Conservation (phyloP, 768 basidiomycete genomes). For the Punctularia strigosozonata region DNA sequence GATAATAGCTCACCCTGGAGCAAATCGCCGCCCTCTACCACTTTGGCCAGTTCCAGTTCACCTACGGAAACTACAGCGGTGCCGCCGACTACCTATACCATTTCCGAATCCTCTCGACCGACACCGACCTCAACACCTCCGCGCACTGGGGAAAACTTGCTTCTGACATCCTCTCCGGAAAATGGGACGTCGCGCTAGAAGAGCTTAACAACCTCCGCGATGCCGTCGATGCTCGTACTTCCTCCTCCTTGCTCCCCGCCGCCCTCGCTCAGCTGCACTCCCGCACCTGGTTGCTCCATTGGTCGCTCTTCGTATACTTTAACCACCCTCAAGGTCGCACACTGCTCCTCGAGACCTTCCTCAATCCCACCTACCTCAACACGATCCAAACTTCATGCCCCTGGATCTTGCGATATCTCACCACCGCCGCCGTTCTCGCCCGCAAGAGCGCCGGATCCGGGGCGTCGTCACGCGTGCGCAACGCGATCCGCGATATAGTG, state of each 20-base stretch:
- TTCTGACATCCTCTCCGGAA: slow-evolving; percentile 88
- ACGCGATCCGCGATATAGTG: slow-evolving; percentile 85
- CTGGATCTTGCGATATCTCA: slow-evolving; percentile 91
- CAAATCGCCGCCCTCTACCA: slow-evolving; percentile 95
- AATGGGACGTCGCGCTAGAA: slow-evolving; percentile 90
- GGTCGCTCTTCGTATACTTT: slow-evolving; percentile 98
- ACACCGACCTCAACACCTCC: slow-evolving; percentile 85
- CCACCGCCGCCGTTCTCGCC: slow-evolving; percentile 86
- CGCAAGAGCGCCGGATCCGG: slow-evolving; percentile 57
- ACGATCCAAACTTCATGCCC: slow-evolving; percentile 95
- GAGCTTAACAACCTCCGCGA: slow-evolving; percentile 95
- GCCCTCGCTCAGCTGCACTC: slow-evolving; percentile 84
- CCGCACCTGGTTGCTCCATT: slow-evolving; percentile 93
- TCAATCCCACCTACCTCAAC: slow-evolving; percentile 93
- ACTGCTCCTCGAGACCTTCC: slow-evolving; percentile 91
- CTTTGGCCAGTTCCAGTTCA: slow-evolving; percentile 97
- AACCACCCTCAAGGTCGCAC: slow-evolving; percentile 89
- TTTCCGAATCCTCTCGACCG: slow-evolving; percentile 94
- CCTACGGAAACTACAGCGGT: slow-evolving; percentile 94
- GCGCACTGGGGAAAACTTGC: slow-evolving; percentile 99
- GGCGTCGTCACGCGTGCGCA: slow-evolving; percentile 60
- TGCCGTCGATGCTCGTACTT: slow-evolving; percentile 69
- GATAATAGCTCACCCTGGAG: slow-evolving; percentile 74
- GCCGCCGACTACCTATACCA: slow-evolving; percentile 98
- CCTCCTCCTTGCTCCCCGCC: slow-evolving; percentile 41